These are phyloP conservation scores for Cicer yamashitae DNA, from an alignment of 306 rosid species.

Conservation along the genomic window DNA sequence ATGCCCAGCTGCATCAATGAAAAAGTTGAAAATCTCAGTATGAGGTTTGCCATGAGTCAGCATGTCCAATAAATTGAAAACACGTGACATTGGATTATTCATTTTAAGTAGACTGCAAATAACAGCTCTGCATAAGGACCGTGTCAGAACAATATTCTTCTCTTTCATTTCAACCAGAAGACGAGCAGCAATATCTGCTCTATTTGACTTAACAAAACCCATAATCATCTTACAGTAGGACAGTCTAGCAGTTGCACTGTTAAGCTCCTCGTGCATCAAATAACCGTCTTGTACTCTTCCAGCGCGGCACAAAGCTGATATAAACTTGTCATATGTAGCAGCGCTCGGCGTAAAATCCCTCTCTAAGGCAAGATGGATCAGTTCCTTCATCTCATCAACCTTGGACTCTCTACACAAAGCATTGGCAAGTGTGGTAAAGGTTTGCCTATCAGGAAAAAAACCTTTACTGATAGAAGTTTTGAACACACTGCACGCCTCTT, in stretches of 20 bases:
- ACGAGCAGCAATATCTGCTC: constrained; percentile 72
- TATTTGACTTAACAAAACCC: constrained; percentile 53
- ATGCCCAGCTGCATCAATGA: constrained; percentile 63
- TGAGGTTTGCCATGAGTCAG: constrained; percentile 51
- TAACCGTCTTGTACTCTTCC: constrained; percentile 67
- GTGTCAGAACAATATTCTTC: constrained; percentile 54
- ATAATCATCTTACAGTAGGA: constrained; percentile 62
- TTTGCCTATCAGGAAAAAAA: constrained; percentile 57
- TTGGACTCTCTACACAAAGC: constrained; percentile 63
- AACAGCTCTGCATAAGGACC: constrained; percentile 52
- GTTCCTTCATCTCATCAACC: constrained; percentile 76
- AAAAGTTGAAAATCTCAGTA: constrained; percentile 48
- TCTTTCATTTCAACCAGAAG: constrained; percentile 83
- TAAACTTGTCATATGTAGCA: constrained; percentile 51
- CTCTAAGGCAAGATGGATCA: constrained; percentile 62
- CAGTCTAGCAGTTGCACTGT: constrained; percentile 36
- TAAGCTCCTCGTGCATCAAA: constrained; percentile 58
- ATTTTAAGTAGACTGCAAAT: constrained; percentile 54
- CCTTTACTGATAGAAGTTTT: constrained; percentile 50
- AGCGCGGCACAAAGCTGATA: constrained; percentile 63
- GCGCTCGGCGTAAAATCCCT: constrained; percentile 51
- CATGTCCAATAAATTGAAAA: constrained; percentile 60
- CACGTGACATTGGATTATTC: constrained; percentile 57
- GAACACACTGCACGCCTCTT: constrained; percentile 60
- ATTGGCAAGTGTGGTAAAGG: constrained; percentile 57